phyloP scores from a whole-genome alignment of 2,329 filamentous ascomycete genomes.

The Sclerotinia sclerotiorum region DNA sequence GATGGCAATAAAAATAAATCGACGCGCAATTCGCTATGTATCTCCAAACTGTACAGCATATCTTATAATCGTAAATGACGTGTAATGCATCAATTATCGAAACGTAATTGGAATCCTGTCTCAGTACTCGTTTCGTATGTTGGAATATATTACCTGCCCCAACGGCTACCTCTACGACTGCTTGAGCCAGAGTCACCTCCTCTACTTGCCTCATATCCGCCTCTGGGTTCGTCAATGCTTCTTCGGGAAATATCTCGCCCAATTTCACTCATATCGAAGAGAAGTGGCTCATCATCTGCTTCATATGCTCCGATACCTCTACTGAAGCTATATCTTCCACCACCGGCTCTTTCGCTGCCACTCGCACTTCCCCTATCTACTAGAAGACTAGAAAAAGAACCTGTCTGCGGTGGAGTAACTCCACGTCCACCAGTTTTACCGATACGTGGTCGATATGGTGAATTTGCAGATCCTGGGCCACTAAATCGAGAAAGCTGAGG shows the following conservation, averaged over 20 bases:
- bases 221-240: constrained; percentile 54
- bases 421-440: constrained; percentile 39
- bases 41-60: constrained; percentile 25
- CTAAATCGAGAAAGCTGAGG: constrained; percentile 34
- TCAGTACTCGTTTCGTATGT: constrained; percentile 20
- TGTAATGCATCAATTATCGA: constrained; percentile 33
- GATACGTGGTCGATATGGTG: constrained; percentile 38
- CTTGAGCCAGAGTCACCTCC: constrained; percentile 38
- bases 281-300: constrained; percentile 65
- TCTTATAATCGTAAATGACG: constrained; percentile 33
- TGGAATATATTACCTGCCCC: constrained; percentile 33
- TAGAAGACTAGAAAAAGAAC: constrained; percentile 42
- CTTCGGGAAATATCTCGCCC: constrained; percentile 55
- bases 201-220: constrained; percentile 30
- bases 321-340: constrained; percentile 47
- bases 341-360: constrained; percentile 42
- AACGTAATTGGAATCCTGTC: constrained; percentile 28
- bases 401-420: constrained; percentile 38
- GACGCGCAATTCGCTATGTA: constrained; percentile 27
- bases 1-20: constrained; percentile 22
- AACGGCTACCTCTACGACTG: constrained; percentile 37
- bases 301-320: constrained; percentile 49
- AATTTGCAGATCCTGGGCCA: constrained; percentile 35
- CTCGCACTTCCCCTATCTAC: constrained; percentile 38
- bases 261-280: constrained; percentile 74